Percentiles rank a stretch among this genome's conserved stretches.
Conservation (phyloP, 768 basidiomycete genomes). For the Hygrophoropsis aurantiaca region DNA sequence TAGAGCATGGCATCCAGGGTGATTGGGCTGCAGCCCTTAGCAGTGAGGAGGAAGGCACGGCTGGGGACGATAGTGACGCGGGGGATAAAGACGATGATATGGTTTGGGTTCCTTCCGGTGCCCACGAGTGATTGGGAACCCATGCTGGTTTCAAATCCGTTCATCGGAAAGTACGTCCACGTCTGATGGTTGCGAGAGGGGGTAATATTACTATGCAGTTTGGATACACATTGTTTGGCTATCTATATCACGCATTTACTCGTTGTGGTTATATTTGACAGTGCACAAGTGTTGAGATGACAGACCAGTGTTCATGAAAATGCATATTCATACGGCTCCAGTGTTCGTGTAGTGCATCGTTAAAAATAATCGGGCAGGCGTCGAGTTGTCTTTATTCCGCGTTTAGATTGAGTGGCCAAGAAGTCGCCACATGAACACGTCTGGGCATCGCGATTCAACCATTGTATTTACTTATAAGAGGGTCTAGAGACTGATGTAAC, state of each 20-base stretch:
- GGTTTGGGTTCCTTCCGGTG: slow-evolving; percentile 26
- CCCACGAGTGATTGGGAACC: not conserved
- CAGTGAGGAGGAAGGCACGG: slow-evolving; percentile 47
- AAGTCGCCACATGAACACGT: no score
- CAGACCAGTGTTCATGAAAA: not conserved
- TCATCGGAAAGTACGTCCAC: no score
- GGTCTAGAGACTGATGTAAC: no score
- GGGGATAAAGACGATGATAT: slow-evolving; percentile 23
- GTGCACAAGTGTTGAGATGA: not conserved
- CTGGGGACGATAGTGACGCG: slow-evolving; percentile 20
- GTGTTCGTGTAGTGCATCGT: no score
- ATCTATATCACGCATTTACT: not conserved
- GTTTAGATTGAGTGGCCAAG: no score
- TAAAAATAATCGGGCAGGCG: no score
- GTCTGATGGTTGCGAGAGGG: not conserved
- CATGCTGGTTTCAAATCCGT: no score
- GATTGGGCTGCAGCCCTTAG: slow-evolving; percentile 69
- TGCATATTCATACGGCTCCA: no score
- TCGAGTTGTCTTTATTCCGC: no score
- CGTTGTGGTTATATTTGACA: not conserved
- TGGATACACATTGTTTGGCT: not conserved
- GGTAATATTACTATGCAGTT: not conserved
- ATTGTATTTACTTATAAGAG: no score
- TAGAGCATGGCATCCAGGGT: slow-evolving; percentile 47
- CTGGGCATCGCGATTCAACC: no score